Evolutionary conservation across 306 rosid species (phyloP).

Genomic region (Chamaecrista fasciculata): DNA sequence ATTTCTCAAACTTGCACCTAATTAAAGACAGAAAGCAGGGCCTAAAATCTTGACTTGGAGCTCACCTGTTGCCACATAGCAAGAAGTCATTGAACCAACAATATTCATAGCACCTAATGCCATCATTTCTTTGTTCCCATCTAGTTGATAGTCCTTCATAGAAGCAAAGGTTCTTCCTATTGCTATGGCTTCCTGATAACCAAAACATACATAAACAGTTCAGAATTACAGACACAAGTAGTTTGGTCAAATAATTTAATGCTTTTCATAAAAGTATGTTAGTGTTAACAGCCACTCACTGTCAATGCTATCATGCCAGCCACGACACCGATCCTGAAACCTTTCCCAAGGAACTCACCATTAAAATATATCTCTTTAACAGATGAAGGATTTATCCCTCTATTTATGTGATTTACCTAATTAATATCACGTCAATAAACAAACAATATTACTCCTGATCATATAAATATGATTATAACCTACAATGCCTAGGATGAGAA

Average conservation of each 20-base stretch:
- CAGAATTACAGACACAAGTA: slow-evolving; percentile 17
- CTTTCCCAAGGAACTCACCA: slow-evolving; percentile 71
- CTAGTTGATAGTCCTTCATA: slow-evolving; percentile 91
- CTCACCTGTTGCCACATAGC: slow-evolving; percentile 94
- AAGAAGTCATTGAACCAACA: slow-evolving; percentile 92
- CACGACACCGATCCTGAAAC: slow-evolving; percentile 76
- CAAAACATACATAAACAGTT: slow-evolving; percentile 1
- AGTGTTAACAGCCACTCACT: slow-evolving; percentile 48
- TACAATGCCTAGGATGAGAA: background rate
- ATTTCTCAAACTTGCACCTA: background rate
- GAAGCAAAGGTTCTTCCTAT: slow-evolving; percentile 98
- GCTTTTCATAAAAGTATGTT: slow-evolving; percentile 5
- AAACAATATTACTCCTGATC: slow-evolving; percentile 3
- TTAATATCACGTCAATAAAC: slow-evolving; percentile 28
- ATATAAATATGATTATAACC: slow-evolving; percentile 8
- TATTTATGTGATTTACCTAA: slow-evolving; percentile 76
- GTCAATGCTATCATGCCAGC: slow-evolving; percentile 92
- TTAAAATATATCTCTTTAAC: slow-evolving; percentile 66
- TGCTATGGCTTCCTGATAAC: slow-evolving; percentile 86
- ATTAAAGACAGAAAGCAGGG: background rate
- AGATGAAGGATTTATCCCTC: slow-evolving; percentile 87
- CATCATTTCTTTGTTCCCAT: slow-evolving; percentile 98
- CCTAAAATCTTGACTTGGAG: slow-evolving; percentile 1
- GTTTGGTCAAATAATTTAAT: slow-evolving; percentile 20
- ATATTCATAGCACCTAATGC: slow-evolving; percentile 93